Percentiles rank a stretch among this genome's conserved stretches.
Conservation (phyloP, 495 filamentous ascomycete genomes). For the Achaetomiella virescens region DNA sequence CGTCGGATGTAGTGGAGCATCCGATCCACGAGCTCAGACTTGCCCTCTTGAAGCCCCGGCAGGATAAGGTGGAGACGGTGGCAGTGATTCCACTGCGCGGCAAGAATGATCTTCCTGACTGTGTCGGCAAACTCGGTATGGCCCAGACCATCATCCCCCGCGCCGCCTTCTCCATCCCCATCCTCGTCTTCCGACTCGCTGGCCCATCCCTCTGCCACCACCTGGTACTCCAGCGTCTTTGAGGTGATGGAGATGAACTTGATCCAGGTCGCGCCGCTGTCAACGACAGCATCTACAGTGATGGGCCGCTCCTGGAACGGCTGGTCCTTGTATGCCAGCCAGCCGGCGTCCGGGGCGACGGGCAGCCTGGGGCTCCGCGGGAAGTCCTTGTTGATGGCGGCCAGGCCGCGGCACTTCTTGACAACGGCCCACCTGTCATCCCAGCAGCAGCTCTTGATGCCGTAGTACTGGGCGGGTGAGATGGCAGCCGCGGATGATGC, state of each 20-base stretch:
- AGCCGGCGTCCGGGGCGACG: conserved; percentile 15
- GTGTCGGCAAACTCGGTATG: conserved; percentile 27
- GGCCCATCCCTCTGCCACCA: conserved; percentile 27
- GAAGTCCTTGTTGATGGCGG: conserved; percentile 30
- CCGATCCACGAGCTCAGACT: conserved; percentile 23
- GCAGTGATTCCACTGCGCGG: conserved; percentile 32
- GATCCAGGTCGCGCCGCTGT: conserved; percentile 30
- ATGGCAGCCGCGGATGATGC: neutral
- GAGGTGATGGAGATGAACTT: conserved; percentile 28
- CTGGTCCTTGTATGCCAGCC: conserved; percentile 24
- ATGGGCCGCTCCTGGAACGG: conserved; percentile 25
- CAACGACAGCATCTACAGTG: conserved; percentile 26
- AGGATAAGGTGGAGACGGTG: conserved; percentile 25
- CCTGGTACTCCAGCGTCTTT: conserved; percentile 26
- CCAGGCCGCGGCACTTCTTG: conserved; percentile 27
- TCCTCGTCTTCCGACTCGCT: conserved; percentile 20
- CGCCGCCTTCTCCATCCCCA: neutral
- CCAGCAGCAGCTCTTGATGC: conserved; percentile 28
- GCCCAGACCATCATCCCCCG: conserved; percentile 11
- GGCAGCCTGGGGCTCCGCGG: conserved; percentile 22
- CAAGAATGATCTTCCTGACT: conserved; percentile 23
- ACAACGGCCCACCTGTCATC: conserved; percentile 26
- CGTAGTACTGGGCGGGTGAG: conserved; percentile 23
- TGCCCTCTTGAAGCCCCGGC: conserved; percentile 20
- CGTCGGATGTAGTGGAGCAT: conserved; percentile 21